These are phyloP conservation scores for Pythium biforme DNA, from an alignment of 352 stramenopile species.

Conservation along the genomic window DNA sequence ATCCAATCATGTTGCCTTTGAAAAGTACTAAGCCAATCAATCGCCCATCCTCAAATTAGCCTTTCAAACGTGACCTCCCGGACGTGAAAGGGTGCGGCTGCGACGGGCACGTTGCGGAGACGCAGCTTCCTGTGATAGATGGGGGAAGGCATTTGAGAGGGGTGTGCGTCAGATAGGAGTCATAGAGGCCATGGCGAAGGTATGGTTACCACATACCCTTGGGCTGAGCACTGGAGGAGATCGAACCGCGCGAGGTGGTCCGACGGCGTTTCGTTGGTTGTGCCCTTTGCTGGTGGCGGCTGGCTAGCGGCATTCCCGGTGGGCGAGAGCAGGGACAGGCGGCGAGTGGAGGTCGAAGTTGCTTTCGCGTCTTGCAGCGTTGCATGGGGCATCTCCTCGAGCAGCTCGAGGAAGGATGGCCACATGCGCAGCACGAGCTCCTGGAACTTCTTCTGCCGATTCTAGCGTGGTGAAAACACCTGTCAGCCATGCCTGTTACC, in stretches of 20 bases:
- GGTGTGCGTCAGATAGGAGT: too few species aligned
- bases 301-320: constrained; percentile 3
- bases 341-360: constrained; percentile 8
- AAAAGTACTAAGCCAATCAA: constrained; percentile 3
- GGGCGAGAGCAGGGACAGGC: constrained; percentile 23
- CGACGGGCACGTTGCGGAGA: constrained; percentile 50
- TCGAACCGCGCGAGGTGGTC: constrained; percentile 29
- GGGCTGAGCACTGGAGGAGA: constrained; percentile 46
- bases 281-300: constrained; percentile 11
- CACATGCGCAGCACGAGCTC: constrained; percentile 79
- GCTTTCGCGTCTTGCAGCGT: constrained; percentile 31
- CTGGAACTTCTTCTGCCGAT: constrained; percentile 60
- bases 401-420: constrained; percentile 62
- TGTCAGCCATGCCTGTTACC: background rate
- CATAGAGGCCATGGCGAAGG: too few species aligned
- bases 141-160: background rate
- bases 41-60: constrained; percentile 32
- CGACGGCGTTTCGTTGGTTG: constrained; percentile 13
- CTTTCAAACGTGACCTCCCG: constrained; percentile 69
- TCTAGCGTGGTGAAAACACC: constrained; percentile 11
- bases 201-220: constrained; percentile 38
- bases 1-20: constrained; percentile 22
- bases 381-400: constrained; percentile 38
- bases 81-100: constrained; percentile 61
- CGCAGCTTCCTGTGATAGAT: constrained; percentile 43